A percentile compares a stretch with the other conserved stretches of the same genome.
Conservation (phyloP, 108 stramenopile genomes). For the Cylindrotheca closterium region DNA sequence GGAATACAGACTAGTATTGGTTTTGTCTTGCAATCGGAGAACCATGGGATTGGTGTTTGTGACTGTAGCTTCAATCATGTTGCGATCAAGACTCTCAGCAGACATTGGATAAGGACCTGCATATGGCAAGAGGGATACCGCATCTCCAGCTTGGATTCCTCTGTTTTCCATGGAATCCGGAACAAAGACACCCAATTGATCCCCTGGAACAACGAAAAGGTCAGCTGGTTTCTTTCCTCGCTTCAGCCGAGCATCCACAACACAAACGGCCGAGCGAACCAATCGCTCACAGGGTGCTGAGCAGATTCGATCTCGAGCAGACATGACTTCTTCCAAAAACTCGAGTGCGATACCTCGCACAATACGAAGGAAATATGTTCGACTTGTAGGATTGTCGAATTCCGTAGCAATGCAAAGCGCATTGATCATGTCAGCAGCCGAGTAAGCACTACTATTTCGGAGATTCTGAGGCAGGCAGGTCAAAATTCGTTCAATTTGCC, state of each 20-base stretch:
- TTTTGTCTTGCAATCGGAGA: slow-evolving; percentile 84
- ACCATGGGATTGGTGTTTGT: slow-evolving; percentile 80
- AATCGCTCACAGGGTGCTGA: slow-evolving; percentile 88
- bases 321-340: slow-evolving; percentile 89
- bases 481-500: slow-evolving; percentile 80
- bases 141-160: slow-evolving; percentile 91
- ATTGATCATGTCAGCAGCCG: slow-evolving; percentile 91
- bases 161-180: slow-evolving; percentile 86
- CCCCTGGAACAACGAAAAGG: slow-evolving; percentile 77
- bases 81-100: slow-evolving; percentile 87
- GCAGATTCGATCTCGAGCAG: slow-evolving; percentile 89
- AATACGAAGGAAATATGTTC: slow-evolving; percentile 89
- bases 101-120: slow-evolving; percentile 91
- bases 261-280: slow-evolving; percentile 81
- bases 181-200: slow-evolving; percentile 90
- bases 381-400: slow-evolving; percentile 77
- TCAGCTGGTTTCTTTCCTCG: slow-evolving; percentile 86
- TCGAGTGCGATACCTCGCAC: slow-evolving; percentile 88
- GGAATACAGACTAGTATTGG: slow-evolving; percentile 67
- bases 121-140: slow-evolving; percentile 87
- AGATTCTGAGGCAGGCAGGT: slow-evolving; percentile 86
- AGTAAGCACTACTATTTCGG: slow-evolving; percentile 77
- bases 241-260: slow-evolving; percentile 80
- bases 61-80: slow-evolving; percentile 92
- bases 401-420: slow-evolving; percentile 90